Percentiles rank a stretch among this genome's conserved stretches.
These are phyloP conservation scores for Linnemannia schmuckeri DNA, from an alignment of 192 early-diverging fungal species.

Conservation along the genomic window DNA sequence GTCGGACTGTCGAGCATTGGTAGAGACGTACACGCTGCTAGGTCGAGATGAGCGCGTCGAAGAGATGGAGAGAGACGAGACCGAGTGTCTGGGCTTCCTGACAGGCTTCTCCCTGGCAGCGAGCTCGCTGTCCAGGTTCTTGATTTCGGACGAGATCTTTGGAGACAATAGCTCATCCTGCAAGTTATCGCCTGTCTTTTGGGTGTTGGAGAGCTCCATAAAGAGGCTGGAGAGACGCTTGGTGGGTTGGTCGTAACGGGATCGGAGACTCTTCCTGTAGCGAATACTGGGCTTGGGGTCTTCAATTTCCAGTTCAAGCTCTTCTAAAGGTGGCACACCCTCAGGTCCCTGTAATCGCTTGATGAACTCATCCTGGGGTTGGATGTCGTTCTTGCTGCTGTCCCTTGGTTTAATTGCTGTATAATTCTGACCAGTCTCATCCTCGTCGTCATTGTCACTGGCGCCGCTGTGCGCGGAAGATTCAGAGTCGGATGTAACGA, in stretches of 20 bases:
- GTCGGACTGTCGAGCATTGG: background rate
- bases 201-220: conserved; percentile 47
- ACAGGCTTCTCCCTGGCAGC: conserved; percentile 17
- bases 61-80: conserved; percentile 14
- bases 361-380: conserved; percentile 11
- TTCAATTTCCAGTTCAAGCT: conserved; percentile 18
- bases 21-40: conserved; percentile 5
- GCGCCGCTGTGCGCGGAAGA: conserved; percentile 1
- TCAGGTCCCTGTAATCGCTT: conserved; percentile 19
- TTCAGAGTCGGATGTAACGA: conserved; percentile 37
- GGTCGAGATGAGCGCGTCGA: conserved; percentile 16
- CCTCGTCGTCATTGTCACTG: conserved; percentile 5
- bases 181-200: background rate
- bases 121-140: background rate
- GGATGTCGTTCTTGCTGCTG: background rate
- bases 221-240: conserved; percentile 47
- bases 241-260: conserved; percentile 14
- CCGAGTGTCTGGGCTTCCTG: conserved; percentile 12
- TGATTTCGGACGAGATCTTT: background rate
- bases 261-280: conserved; percentile 15
- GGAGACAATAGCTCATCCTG: conserved; percentile 8
- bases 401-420: background rate
- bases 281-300: conserved; percentile 2
- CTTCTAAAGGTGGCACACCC: background rate
- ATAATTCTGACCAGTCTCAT: background rate